Conservation (phyloP, 129 eudicot species). For the Chrysanthemum seticuspe region DNA sequence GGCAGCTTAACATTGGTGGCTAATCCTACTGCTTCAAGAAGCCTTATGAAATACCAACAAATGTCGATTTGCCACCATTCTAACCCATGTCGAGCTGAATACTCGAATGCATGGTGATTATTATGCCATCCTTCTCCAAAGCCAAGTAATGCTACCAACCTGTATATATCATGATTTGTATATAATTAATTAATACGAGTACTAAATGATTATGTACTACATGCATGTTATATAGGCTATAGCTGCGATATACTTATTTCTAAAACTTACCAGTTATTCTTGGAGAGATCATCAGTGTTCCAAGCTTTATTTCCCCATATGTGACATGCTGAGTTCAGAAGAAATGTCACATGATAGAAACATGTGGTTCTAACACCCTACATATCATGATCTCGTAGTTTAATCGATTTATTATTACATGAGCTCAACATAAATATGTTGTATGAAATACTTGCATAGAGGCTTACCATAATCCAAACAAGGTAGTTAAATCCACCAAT, state of each 20-base stretch:
- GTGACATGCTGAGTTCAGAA: slow-evolving; percentile 6
- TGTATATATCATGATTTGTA: neutral
- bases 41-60: too few species aligned
- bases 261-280: neutral
- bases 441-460: too few species aligned
- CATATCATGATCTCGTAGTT: neutral
- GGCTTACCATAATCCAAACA: neutral
- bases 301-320: neutral
- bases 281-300: neutral
- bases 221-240: neutral
- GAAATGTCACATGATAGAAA: neutral
- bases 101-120: slow-evolving; percentile 17
- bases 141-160: slow-evolving; percentile 5
- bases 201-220: neutral
- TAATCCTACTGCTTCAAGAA: too few species aligned
- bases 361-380: neutral
- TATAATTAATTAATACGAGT: neutral
- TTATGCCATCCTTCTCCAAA: neutral
- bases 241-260: neutral
- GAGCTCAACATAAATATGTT: too few species aligned
- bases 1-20: too few species aligned
- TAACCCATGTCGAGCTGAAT: neutral
- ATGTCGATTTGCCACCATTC: too few species aligned
- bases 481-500: slow-evolving; percentile 11
- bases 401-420: too few species aligned